Evolutionary conservation across 108 stramenopile genomes (phyloP), one percentile per base, ranked within the genome.

Genomic region (Epithemia pelagica): DNA sequence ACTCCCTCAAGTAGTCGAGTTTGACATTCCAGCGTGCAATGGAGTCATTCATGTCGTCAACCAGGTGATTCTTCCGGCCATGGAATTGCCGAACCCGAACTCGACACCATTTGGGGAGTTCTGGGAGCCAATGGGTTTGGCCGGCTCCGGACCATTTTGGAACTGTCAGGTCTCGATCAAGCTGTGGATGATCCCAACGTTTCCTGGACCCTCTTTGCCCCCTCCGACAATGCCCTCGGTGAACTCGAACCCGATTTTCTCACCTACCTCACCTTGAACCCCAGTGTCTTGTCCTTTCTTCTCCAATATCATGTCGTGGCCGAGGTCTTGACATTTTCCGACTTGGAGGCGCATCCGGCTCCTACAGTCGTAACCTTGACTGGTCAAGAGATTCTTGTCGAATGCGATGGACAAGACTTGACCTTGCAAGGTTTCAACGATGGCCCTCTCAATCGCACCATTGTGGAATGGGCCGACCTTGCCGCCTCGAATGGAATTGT

Each of bases 401-500:
- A n/a, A n/a, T n/a, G n/a, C n/a, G n/a, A n/a, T n/a, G n/a, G n/a
- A n/a, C n/a, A n/a, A n/a, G n/a, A n/a, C n/a, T n/a, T 23, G 22
- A 51, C 23, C 18, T 10, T 54, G 25, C 25, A 27, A 26, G 56
- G 22, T 58, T 23, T 58, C 18, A 8, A 8, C 26, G 21, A 23
- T 21, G 25, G 26, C 56, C 7, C 15, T 58, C 25, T 18, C 56
- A 5, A 27, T 21, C 26, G 2, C 53, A 1, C n/a, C n/a, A n/a
- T n/a, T n/a, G n/a, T n/a, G n/a, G n/a, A n/a, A n/a, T n/a, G n/a
- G n/a, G n/a, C n/a, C n/a, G 65, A 66, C 54, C n/a, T 69, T n/a
- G 23, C 32, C 26, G 68, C 68, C 18, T 24, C 22, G 2, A 69
- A 69, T 69, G 68, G 68, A 2, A n/a, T 69, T 20, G 30, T 69